Conservation (phyloP, 2,329 filamentous ascomycete species). For the Alternaria sp. region DNA sequence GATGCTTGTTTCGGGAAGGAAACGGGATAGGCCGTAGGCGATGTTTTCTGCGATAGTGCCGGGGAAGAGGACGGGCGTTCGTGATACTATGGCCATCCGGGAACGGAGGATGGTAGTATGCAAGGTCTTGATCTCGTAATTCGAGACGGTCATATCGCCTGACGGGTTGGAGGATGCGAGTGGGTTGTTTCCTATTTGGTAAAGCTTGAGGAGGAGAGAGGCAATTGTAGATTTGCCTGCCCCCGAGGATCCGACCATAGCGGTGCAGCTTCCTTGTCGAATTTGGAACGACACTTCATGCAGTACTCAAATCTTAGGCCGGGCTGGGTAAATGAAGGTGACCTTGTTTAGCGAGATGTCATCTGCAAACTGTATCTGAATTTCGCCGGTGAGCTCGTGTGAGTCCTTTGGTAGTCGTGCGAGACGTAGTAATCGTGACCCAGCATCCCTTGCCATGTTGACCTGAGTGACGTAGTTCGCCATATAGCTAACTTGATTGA, state of each 20-base stretch:
- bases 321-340: slow-evolving; percentile 74
- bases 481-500: slow-evolving; percentile 74
- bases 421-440: slow-evolving; percentile 74
- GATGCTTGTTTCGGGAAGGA: slow-evolving; percentile 58
- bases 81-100: slow-evolving; percentile 71
- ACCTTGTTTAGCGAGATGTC: slow-evolving; percentile 68
- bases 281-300: slow-evolving; percentile 71
- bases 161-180: slow-evolving; percentile 1
- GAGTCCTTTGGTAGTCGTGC: slow-evolving; percentile 65
- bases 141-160: slow-evolving; percentile 63
- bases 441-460: slow-evolving; percentile 73
- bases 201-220: slow-evolving; percentile 75
- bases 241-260: slow-evolving; percentile 83
- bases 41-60: slow-evolving; percentile 81
- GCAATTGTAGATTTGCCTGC: slow-evolving; percentile 91
- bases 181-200: slow-evolving; percentile 50
- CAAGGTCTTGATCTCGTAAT: slow-evolving; percentile 63
- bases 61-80: slow-evolving; percentile 78
- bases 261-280: slow-evolving; percentile 68
- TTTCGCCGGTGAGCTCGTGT: slow-evolving; percentile 64
- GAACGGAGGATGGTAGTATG: slow-evolving; percentile 67
- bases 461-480: slow-evolving; percentile 82
- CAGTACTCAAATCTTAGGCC: slow-evolving; percentile 62
- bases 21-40: slow-evolving; percentile 71
- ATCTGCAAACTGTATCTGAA: slow-evolving; percentile 53